Evolutionary conservation across 208 protist species (phyloP), one percentile per base, ranked within the genome.

Genomic region (Crithidia sp.): DNA sequence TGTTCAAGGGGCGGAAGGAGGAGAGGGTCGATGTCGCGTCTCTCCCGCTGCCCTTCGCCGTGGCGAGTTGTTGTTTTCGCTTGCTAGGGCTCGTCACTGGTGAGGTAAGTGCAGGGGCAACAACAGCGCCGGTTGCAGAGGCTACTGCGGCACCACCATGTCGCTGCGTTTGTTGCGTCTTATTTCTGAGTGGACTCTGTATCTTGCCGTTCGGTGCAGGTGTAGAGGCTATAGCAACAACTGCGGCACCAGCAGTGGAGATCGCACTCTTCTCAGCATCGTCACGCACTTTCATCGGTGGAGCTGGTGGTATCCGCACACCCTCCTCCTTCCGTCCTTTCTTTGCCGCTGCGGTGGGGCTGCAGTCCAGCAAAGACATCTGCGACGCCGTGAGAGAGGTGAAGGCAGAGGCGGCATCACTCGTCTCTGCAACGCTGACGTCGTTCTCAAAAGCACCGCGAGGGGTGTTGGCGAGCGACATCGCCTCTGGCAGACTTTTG

Each of bases 401-500:
- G 12, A 59, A 57, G 49, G 64, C n/a, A 19, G 64, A 69, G 52
- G 5, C 64, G 3, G 19, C 49, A 12, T 3, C 64, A 4, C 47
- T 39, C 37, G 45, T 37, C 37, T 69, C 72, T 40, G 64, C 52
- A 0, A 41, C 19, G 36, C 68, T 80, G 8, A 17, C 75, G 4
- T 70, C 75, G 19, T 2, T 39, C n/a, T 41, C 50, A 8, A 64
- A 64, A 36, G 66, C 41, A 5, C 44, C 49, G 28, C 50, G 41
- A 0, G 68, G 68, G 0, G 65, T 81, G 55, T 54, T 59, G 44
- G 16, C 43, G 40, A 81, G 71, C 13, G 76, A 81, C 7, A 81
- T 73, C 19, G 76, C 63, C n/a, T 81, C 76, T 2, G 76, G 76
- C 2, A 81, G 70, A 40, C 28, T 62, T 16, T 81, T 80, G 68